Conservation (phyloP, 805 yeast genomes). For the Yamadazyma tumulicola region DNA sequence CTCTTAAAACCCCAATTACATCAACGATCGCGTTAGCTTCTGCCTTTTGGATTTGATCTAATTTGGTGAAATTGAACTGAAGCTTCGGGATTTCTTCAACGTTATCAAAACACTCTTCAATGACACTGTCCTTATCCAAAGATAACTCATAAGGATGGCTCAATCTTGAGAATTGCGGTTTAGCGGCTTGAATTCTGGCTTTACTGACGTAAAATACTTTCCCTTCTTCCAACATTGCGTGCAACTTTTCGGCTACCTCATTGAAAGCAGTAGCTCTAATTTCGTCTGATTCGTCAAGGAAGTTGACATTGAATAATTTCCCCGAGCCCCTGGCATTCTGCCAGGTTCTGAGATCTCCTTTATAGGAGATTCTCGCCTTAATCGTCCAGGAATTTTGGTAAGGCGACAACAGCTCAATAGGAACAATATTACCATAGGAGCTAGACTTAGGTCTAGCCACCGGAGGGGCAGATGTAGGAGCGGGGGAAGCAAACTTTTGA, state of each 20-base stretch:
- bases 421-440: slow-evolving; percentile 19
- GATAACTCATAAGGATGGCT: slow-evolving; percentile 85
- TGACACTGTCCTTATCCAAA: slow-evolving; percentile 72
- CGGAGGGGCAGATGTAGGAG: not conserved
- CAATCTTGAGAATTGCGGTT: slow-evolving; percentile 79
- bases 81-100: slow-evolving; percentile 67
- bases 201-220: slow-evolving; percentile 81
- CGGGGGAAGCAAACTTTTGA: slow-evolving; percentile 9
- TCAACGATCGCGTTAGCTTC: slow-evolving; percentile 76
- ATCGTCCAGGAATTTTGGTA: slow-evolving; percentile 90
- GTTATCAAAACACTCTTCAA: slow-evolving; percentile 63
- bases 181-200: slow-evolving; percentile 77
- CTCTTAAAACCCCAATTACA: slow-evolving; percentile 81
- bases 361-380: slow-evolving; percentile 85
- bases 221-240: slow-evolving; percentile 79
- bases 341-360: slow-evolving; percentile 87
- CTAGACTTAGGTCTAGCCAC: slow-evolving; percentile 4
- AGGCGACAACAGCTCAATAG: slow-evolving; percentile 87
- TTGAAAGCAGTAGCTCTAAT: slow-evolving; percentile 94
- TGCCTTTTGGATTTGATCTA: slow-evolving; percentile 60
- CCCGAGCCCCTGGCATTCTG: slow-evolving; percentile 85
- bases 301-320: slow-evolving; percentile 80
- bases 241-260: slow-evolving; percentile 76
- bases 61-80: slow-evolving; percentile 69
- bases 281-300: slow-evolving; percentile 93